Evolutionary conservation across 768 basidiomycete genomes (phyloP).

Genomic region (Rhodosporidiobolus odoratus): DNA sequence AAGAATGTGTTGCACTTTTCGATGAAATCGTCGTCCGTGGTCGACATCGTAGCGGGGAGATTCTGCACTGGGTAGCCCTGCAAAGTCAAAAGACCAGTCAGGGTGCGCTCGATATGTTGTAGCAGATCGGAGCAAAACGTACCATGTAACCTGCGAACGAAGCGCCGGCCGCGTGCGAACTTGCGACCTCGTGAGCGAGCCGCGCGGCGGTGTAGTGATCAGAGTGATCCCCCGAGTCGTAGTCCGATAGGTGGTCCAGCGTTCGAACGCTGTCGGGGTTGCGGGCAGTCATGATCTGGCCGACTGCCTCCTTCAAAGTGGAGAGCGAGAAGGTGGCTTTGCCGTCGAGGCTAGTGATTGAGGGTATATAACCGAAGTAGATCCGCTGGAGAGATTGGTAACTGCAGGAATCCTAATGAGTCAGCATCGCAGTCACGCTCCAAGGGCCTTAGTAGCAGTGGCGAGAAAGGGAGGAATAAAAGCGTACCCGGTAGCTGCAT

Average conservation of each 20-base stretch:
- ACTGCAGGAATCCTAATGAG: too few relatives aligned
- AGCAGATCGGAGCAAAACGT: neutral
- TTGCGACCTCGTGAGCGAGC: neutral
- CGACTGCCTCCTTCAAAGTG: conserved; percentile 3
- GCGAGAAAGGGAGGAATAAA: too few relatives aligned
- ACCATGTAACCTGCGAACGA: conserved; percentile 4
- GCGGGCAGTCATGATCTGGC: conserved; percentile 10
- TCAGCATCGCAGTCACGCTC: too few relatives aligned
- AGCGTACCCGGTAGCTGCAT: too few relatives aligned
- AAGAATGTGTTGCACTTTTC: conserved; percentile 32
- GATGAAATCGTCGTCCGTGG: neutral
- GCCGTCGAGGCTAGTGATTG: too few relatives aligned
- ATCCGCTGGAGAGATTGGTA: too few relatives aligned
- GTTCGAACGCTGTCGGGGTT: conserved; percentile 4
- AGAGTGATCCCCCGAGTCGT: conserved; percentile 19
- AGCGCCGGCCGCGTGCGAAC: neutral
- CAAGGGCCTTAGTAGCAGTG: too few relatives aligned
- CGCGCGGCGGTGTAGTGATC: conserved; percentile 15
- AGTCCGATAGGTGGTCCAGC: conserved; percentile 14
- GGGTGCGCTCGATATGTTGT: neutral
- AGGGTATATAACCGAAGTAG: too few relatives aligned
- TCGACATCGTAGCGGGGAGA: conserved; percentile 25
- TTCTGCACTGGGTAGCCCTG: neutral
- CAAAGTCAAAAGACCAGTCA: neutral
- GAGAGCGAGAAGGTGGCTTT: conserved; percentile 4